Evolutionary conservation across 306 rosid genomes (phyloP), one percentile per base, ranked within the genome.

Genomic region (Fragaria vesca): DNA sequence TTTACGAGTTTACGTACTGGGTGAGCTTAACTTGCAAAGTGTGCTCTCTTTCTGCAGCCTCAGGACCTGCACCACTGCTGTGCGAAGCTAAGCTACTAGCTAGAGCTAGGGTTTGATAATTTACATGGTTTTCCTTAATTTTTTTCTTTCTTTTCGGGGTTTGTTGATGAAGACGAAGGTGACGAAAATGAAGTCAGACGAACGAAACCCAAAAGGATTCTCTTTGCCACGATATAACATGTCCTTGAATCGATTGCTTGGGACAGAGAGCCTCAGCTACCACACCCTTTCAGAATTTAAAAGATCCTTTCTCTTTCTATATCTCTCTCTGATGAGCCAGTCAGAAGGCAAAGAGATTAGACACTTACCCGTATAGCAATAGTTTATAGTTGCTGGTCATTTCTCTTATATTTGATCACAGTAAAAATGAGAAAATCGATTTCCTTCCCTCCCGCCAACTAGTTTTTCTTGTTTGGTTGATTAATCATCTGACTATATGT

Each of bases 191-290:
- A 52, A 58, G 79, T 46, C 68, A 71, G 71, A 63, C 18, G 78
- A 71, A 47, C 80, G 74, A 77, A 77, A 57, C 83, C 85, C 74
- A 77, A 77, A 77, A 70, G 55, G 83, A 83, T 80, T 74, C 84
- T 67, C 68, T 12, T 38, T 20, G 51, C 51, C 32, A 43, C 18
- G 67, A 65, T 62, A 13, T 15, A 17, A 65, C 46, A 34, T 65
- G 71, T 42, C 32, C 34, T 68, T 18, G 52, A 42, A 42, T 20
- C 18, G 11, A 20, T 2, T n/a, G 72, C 72, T 42, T 68, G 47
- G 72, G 72, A 12, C 72, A 18, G 42, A 38, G 28, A 38, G 71
- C 71, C 69, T 63, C 13, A 8, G 13, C 46, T 18, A 36, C 70
- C 8, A 15, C 42, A 30, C 69, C n/a, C 26, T 16, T 34, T 57